These are phyloP conservation scores for Penicillium sp. DNA, from an alignment of 2,329 filamentous ascomycete species.

Conservation along the genomic window DNA sequence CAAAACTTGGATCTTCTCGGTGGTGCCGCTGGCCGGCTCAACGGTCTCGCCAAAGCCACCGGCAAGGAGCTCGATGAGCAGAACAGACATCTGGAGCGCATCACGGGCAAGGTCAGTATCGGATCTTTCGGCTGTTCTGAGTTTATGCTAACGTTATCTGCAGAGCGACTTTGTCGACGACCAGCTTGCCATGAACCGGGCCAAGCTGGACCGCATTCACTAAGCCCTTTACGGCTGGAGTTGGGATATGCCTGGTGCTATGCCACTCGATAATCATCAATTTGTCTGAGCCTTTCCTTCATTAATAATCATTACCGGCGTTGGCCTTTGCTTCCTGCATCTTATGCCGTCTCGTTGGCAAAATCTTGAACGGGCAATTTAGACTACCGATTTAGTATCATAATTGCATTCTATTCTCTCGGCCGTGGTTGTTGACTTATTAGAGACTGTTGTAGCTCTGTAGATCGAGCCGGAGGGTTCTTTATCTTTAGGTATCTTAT, in stretches of 20 bases:
- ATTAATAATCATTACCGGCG: constrained; percentile 23
- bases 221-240: constrained; percentile 22
- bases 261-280: constrained; percentile 20
- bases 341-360: background rate
- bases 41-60: constrained; percentile 70
- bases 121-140: background rate
- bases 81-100: constrained; percentile 73
- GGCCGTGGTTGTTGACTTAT: background rate
- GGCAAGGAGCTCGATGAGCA: constrained; percentile 72
- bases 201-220: constrained; percentile 61
- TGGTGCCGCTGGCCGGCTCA: constrained; percentile 66
- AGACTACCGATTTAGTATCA: constrained; percentile 18
- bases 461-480: no score
- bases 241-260: constrained; percentile 32
- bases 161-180: constrained; percentile 83
- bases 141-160: constrained; percentile 22
- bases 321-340: constrained; percentile 16
- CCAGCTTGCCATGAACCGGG: constrained; percentile 74
- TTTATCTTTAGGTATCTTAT: no score
- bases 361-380: constrained; percentile 11
- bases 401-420: constrained; percentile 7
- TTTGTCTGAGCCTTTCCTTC: constrained; percentile 4
- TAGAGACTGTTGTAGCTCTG: background rate
- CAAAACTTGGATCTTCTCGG: constrained; percentile 61
- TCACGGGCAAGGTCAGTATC: constrained; percentile 68